A percentile compares a stretch with the other conserved stretches of the same genome.
phyloP scores from a whole-genome alignment of 192 early-diverging fungal genomes.

The Thoreauomyces humboldtii region DNA sequence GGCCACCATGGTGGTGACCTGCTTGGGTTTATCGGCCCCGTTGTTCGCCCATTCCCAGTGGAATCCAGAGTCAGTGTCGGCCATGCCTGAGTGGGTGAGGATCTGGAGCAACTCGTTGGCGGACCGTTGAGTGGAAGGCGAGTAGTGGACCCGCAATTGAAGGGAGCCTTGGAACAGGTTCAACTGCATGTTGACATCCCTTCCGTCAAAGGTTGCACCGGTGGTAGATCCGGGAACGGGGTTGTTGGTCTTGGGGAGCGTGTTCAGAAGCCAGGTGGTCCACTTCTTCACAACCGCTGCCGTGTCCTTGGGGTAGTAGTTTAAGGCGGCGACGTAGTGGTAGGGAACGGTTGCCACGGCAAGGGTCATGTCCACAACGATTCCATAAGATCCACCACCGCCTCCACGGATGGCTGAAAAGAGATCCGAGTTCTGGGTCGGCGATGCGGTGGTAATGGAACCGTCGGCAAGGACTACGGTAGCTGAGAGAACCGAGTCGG shows the following conservation, averaged over 20 bases:
- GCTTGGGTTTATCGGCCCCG: no score
- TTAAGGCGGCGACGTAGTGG: slow-evolving; percentile 3
- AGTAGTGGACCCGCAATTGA: slow-evolving; percentile 1
- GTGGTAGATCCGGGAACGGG: background rate
- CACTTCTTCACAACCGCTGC: slow-evolving; percentile 1
- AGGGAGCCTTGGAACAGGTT: background rate
- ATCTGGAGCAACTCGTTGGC: slow-evolving; percentile 3
- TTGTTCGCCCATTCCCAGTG: background rate
- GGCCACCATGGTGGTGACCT: background rate
- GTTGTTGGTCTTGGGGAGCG: background rate
- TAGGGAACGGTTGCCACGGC: background rate
- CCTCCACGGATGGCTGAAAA: slow-evolving; percentile 66
- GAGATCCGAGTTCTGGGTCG: slow-evolving; percentile 46
- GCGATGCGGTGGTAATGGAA: slow-evolving; percentile 39
- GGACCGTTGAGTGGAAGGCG: background rate
- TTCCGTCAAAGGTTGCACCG: slow-evolving; percentile 7
- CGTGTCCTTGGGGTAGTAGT: slow-evolving; percentile 2
- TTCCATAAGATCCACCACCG: slow-evolving; percentile 41
- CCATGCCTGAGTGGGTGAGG: slow-evolving; percentile 1
- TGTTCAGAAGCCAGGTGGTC: slow-evolving; percentile 3
- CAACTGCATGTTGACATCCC: slow-evolving; percentile 14
- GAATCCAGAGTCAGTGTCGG: background rate
- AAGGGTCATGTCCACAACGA: slow-evolving; percentile 17
- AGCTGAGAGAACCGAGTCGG: slow-evolving; percentile 48
- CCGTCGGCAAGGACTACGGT: slow-evolving; percentile 50